Base-by-base conservation (phyloP, 371 early-diverging fungal genomes). In the Nosema bombycis region DNA sequence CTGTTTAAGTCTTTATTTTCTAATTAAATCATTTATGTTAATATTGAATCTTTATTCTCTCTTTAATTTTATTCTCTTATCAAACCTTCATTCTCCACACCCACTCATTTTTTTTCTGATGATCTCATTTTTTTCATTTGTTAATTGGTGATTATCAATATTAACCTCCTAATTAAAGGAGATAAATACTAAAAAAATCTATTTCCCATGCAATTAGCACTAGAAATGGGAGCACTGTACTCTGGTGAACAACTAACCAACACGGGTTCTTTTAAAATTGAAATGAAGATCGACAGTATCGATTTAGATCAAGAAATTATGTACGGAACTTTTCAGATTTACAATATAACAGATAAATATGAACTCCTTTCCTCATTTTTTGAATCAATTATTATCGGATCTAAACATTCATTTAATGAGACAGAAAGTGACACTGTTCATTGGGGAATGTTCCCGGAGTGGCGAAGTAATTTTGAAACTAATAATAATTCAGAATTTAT, bases 271-370 rank as follows among this genome's bases (percentile, higher is more conserved):
- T 79, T 79, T 33, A 74, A 69, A 63, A 74, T 79, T 33, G 79
- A 74, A 24, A 79, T 79, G 79, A 73, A 69, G 29, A 60, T 79
- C 14, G 79, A 79, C 29, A 30, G n/a, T 14, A 30, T 79, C 23
- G 62, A 79, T 57, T 23, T 62, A 0, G 12, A 33, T 21, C 67
- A 73, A 55, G 56, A 56, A 29, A 34, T 61, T 36, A 62, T 79
- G 32, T 79, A 73, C 32, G 79, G 79, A 10, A 74, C 75, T 15
- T 75, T 79, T 34, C 67, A 70, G 34, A 79, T 79, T 28, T 71
- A 71, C 38, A 79, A 79, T 70, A 32, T 73, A 30, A 74, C 65
- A 6, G 46, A 46, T 18, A 56, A 69, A 33, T 55, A 74, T 37
- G 73, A 73, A 36, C n/a, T 73, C 30, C 46, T 79, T 29, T 67